Evolutionary conservation across 495 filamentous ascomycete genomes (phyloP).

Genomic region (Penicillium verhagenii): DNA sequence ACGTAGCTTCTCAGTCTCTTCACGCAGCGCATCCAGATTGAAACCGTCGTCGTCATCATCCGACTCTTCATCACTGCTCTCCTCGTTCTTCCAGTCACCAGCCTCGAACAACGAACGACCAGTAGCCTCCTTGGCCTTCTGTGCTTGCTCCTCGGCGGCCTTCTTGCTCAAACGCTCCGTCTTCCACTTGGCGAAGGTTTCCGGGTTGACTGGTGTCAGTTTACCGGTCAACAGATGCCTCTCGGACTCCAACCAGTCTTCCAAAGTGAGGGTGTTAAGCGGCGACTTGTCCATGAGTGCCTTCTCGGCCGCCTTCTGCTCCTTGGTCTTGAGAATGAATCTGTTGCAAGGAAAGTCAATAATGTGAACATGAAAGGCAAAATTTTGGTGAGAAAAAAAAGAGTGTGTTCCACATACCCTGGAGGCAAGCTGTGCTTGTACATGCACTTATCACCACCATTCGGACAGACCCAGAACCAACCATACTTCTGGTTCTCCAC

Average conservation of each 20-base stretch:
- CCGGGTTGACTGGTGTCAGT: constrained; percentile 88
- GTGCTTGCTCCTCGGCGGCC: constrained; percentile 84
- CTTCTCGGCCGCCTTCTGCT: constrained; percentile 94
- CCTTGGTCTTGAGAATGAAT: constrained; percentile 96
- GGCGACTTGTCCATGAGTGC: constrained; percentile 97
- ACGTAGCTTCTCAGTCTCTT: constrained; percentile 65
- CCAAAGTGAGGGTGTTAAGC: constrained; percentile 87
- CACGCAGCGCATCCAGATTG: constrained; percentile 74
- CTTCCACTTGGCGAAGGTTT: constrained; percentile 95
- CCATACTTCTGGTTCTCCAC: constrained; percentile 98
- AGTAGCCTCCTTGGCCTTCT: constrained; percentile 89
- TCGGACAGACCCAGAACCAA: constrained; percentile 98
- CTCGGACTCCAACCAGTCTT: constrained; percentile 96
- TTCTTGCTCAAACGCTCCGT: constrained; percentile 92
- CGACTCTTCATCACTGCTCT: constrained; percentile 57
- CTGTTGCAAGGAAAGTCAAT: constrained; percentile 37
- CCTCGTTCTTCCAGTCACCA: constrained; percentile 81
- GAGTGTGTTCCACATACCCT: constrained; percentile 58
- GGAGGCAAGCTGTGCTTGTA: constrained; percentile 94
- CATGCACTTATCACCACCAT: constrained; percentile 97
- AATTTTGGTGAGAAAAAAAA: not conserved
- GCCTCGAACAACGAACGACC: constrained; percentile 93
- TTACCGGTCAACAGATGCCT: constrained; percentile 88
- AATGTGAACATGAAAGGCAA: not conserved
- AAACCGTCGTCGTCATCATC: constrained; percentile 58